Evolutionary conservation across 257 asterid species (phyloP), one percentile per base, ranked within the genome.

Genomic region (Solanum lycopersicoides): DNA sequence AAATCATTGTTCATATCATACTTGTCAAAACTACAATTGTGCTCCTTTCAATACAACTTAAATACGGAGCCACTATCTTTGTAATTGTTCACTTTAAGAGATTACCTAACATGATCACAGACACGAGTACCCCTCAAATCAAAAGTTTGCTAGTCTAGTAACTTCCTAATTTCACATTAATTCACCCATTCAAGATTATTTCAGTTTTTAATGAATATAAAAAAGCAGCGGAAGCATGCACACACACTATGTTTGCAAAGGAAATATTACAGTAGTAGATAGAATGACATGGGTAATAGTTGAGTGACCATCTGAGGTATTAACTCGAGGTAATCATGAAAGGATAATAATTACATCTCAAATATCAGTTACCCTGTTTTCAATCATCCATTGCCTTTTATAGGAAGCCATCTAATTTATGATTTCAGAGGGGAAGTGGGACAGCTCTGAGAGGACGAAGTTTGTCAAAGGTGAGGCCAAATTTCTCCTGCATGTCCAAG

Each of bases 1-100:
- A 34, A 47, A 66, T 83, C 41, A 34, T 86, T 93, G 93, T 87
- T 80, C 75, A 83, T 89, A 93, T 75, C 87, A 34, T 63, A n/a
- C 71, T 75, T 74, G 32, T 12, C 66, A 32, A 87, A 87, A 66
- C 20, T 39, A 75, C 21, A 59, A 0, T 63, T 42, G 2, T 44
- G 53, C 77, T 14, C 18, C 39, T 41, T 73, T 63, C 69, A 35
- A 35, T 35, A 7, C 7, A 35, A 35, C 39, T 35, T 35, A 35
- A 35, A 35, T 35, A 35, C 7, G 39, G 39, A 5, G 39, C 6
- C 39, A 35, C 5, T 35, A 35, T 35, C 39, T 35, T 35, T 69
- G 41, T 69, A 28, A 12, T 68, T 68, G 15, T 68, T 68, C 74
- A 68, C 39, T 28, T 68, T 6, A 68, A 68, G 18, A 68, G 39